Evolutionary conservation across 192 early-diverging fungal genomes (phyloP), one percentile per base, ranked within the genome.

Genomic region (Mortierella alpina): DNA sequence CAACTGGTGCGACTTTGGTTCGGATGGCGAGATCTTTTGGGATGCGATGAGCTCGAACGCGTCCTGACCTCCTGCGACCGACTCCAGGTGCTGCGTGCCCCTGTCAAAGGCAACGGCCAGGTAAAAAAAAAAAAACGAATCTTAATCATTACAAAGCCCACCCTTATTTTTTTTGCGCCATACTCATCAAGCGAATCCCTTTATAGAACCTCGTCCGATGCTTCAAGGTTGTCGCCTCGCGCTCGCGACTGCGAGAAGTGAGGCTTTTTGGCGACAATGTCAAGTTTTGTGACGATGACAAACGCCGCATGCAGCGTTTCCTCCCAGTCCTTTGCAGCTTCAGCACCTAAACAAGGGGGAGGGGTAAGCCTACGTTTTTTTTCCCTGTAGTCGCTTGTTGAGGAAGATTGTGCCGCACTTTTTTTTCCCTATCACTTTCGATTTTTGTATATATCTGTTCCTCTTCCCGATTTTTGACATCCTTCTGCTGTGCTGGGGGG

Each of bases 61-160:
- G 77, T 80, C 14, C 64, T 80, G 31, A 80, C 77, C 44, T 72
- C 69, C 12, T 80, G 77, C 22, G 66, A 80, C 44, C 77, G 70
- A 20, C 77, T 80, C 2, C 77, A 80, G 20, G 77, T 80, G 39
- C 70, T 80, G 2, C 77, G 77, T 17, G 77, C 77, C 22, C 77
- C 77, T 48, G 77, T 80, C 59, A 80, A 80, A 49, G 77, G 77
- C 70, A 80, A 80, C 72, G 77, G 77, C 65, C 77, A 80, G 77
- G 77, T 80, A 17, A 62, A 50, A 39, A 66, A 23, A 8, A 11
- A 58, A 15, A 59, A 44, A 23, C 10, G 22, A 17, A 7, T 11
- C 17, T 23, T 58, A 11, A 42, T 42, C 8, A 61, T 46, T 42
- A 14, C 57, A 17, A 61, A 40, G 3, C 12, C 20, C 22, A 7